Percentiles rank a stretch among this genome's conserved stretches.
phyloP scores from a whole-genome alignment of 805 yeast genomes.

The Candida maesae region DNA sequence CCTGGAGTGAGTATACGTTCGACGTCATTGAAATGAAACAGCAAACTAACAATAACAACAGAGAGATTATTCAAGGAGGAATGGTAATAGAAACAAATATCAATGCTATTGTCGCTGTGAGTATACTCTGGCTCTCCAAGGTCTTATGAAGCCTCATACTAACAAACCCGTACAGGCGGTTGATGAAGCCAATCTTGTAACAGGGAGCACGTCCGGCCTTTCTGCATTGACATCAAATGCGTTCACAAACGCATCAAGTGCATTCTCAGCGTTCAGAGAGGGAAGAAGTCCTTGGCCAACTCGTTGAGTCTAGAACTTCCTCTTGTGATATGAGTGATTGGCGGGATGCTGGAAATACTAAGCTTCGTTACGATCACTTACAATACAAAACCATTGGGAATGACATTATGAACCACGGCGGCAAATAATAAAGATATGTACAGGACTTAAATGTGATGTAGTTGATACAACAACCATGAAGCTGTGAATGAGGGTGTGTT shows the following conservation, averaged over 20 bases:
- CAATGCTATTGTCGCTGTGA: constrained; percentile 61
- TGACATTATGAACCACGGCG: too few species aligned
- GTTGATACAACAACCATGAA: background rate
- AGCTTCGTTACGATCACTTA: too few species aligned
- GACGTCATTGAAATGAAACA: too few species aligned
- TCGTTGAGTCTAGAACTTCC: too few species aligned
- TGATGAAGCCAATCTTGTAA: constrained; percentile 50
- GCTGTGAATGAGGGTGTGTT: too few species aligned
- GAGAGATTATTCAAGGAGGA: constrained; percentile 93
- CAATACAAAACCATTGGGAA: too few species aligned
- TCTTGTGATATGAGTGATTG: too few species aligned
- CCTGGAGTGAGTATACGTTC: constrained; percentile 39
- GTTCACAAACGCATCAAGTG: constrained; percentile 28
- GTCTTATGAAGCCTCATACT: background rate
- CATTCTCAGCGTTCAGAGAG: constrained; percentile 26
- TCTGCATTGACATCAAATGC: constrained; percentile 27
- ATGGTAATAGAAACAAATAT: constrained; percentile 96
- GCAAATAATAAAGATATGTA: too few species aligned
- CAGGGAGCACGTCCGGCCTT: constrained; percentile 10
- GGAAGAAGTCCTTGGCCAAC: constrained; percentile 28
- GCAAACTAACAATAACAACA: constrained; percentile 6
- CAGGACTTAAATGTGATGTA: too few species aligned
- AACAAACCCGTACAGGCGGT: constrained; percentile 41
- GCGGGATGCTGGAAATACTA: too few species aligned
- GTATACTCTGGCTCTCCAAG: constrained; percentile 7